Conservation (phyloP, 257 asterid species). For the Solanum clarkiae region DNA sequence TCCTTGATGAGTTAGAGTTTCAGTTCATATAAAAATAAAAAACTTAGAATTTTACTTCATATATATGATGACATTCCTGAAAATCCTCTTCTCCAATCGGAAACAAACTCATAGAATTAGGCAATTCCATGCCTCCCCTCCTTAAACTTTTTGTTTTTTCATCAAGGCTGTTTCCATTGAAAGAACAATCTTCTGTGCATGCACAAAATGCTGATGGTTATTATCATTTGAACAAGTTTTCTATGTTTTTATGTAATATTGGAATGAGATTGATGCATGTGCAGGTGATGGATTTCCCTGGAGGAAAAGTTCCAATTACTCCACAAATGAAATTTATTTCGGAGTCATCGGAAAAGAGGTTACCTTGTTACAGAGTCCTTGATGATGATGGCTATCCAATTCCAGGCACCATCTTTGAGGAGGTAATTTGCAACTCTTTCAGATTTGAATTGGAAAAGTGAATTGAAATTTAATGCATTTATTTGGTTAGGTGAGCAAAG, state of each 20-base stretch:
- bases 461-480: background rate
- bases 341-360: constrained; percentile 44
- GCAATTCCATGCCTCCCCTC: background rate
- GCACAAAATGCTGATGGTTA: constrained; percentile 1
- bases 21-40: background rate
- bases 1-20: background rate
- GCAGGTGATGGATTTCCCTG: constrained; percentile 75
- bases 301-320: constrained; percentile 64
- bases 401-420: constrained; percentile 31
- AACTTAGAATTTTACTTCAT: background rate
- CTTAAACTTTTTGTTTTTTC: background rate
- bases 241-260: background rate
- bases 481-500: constrained; percentile 42
- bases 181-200: background rate
- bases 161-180: background rate
- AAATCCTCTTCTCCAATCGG: background rate
- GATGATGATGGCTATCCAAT: constrained; percentile 60
- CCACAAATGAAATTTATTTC: constrained; percentile 54
- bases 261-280: background rate
- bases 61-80: background rate
- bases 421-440: constrained; percentile 25
- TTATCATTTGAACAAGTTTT: background rate
- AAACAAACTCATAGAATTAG: background rate
- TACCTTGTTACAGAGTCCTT: constrained; percentile 84
- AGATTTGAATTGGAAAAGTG: background rate